Percentiles rank a stretch among this genome's conserved stretches.
Conservation (phyloP, 2,329 filamentous ascomycete genomes). For the Colletotrichum cereale region DNA sequence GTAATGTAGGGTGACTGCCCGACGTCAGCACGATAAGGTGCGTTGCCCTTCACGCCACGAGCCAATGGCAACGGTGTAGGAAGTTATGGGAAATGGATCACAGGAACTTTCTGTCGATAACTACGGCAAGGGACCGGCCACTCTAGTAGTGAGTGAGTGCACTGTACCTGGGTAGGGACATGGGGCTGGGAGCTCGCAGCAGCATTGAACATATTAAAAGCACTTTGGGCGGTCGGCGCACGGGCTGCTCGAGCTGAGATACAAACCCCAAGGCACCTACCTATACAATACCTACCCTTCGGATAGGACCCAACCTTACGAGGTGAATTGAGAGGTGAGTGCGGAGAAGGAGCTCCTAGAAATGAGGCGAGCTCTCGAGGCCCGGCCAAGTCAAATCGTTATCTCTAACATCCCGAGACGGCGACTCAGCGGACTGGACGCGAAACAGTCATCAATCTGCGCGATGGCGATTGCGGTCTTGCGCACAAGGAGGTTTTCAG, state of each 20-base stretch:
- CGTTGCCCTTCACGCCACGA: constrained; percentile 4
- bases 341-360: not conserved
- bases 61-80: constrained; percentile 20
- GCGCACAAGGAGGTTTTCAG: constrained; percentile 5
- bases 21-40: not conserved
- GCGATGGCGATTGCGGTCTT: not conserved
- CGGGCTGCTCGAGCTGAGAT: not conserved
- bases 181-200: not conserved
- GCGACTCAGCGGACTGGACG: not conserved
- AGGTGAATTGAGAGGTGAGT: not conserved
- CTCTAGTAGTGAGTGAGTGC: not conserved
- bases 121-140: not conserved
- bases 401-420: not conserved
- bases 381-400: not conserved
- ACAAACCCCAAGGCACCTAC: not conserved
- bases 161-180: not conserved
- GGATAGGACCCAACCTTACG: not conserved
- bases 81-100: constrained; percentile 20
- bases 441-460: not conserved
- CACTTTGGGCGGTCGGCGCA: not conserved
- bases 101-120: not conserved
- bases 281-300: not conserved
- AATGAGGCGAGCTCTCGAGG: not conserved
- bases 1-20: not conserved
- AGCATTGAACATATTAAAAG: not conserved